Evolutionary conservation across 192 early-diverging fungal species (phyloP), one percentile per base, ranked within the genome.

Genomic region (Backusella westeae): DNA sequence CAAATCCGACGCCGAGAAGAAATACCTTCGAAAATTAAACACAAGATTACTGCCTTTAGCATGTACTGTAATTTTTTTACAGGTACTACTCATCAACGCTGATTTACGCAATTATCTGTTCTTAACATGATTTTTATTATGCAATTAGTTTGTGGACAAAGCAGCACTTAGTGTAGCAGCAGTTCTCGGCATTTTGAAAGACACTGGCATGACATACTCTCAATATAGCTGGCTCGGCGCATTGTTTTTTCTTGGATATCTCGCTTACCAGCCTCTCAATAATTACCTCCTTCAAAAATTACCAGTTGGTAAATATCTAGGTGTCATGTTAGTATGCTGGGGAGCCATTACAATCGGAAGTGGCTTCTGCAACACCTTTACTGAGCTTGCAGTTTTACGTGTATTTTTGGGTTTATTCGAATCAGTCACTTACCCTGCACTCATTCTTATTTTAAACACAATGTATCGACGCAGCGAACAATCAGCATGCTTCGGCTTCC

Each of bases 341-440:
- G 79, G 79, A 19, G 44, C 39, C 17, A 26, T 69, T 19, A 71
- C 75, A 23, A 19, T 39, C 5, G 14, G 56, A 46, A 80, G 66
- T 56, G 53, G 59, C 1, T 15, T 72, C n/a, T 75, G 59, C 17
- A 41, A 72, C 1, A 71, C 39, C 17, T 80, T 76, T 29, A 7
- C 35, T 46, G 49, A 80, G 34, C 41, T 80, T 21, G 53, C 53
- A 35, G 79, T 49, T 7, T 41, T 75, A 14, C 74, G 79, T 7
- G 75, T 80, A 44, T 26, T 80, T 14, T 71, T 80, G 52, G 79
- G 79, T 8, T 69, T 75, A n/a, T 73, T 76, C 9, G 79, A 80
- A 36, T 67, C 74, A 6, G 69, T 70, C 2, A 70, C 71, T 0
- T 67, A 76, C 35, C 79, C 79, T 34, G 41, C 38, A 23, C 32